Evolutionary conservation across 2,329 filamentous ascomycete species (phyloP), one percentile per base, ranked within the genome.

Genomic region (Chaetomium strumarium): DNA sequence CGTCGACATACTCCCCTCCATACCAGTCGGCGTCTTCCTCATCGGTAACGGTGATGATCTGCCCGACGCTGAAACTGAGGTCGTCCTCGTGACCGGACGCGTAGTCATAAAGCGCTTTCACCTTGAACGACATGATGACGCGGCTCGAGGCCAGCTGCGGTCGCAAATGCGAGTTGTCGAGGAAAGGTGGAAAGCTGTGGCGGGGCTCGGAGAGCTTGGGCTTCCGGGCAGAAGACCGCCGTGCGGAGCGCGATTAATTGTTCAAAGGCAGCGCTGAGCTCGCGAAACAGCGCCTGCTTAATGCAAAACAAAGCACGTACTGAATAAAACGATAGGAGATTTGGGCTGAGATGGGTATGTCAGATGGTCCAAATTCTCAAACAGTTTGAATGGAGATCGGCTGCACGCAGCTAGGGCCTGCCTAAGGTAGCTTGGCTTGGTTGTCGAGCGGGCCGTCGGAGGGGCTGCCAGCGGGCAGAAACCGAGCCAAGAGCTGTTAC

Each of bases 71-170:
- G 69, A 99, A 99, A 67, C 82, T 87, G 62, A 99, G 84, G 72
- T 99, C 93, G 72, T 99, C 93, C 63, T 96, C 90, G 70, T 99
- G 92, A 57, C 82, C 81, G 61, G 93, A 97, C 67, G 80, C 77
- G 75, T 99, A 99, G 69, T 97, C 92, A 76, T 87, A 99, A 67
- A 97, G 74, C 62, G 93, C 90, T 79, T 91, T 95, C 76, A 99
- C 93, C 74, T 89, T 95, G 78, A 96, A 96, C 69, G 85, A 76
- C 86, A 91, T 91, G 68, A 57, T 62, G 53, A 62, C 55, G 57
- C 59, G 62, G 60, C 60, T 54, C 49, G 47, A 42, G 47, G 46
- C 53, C 46, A 59, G 47, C 47, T 45, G 42, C 41, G 43, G 37
- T 43, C 34, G 43, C 37, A 38, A 49, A 14, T 7, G 24, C 17